Base-by-base conservation (phyloP, 805 yeast genomes). In the Starmerella davenportii region DNA sequence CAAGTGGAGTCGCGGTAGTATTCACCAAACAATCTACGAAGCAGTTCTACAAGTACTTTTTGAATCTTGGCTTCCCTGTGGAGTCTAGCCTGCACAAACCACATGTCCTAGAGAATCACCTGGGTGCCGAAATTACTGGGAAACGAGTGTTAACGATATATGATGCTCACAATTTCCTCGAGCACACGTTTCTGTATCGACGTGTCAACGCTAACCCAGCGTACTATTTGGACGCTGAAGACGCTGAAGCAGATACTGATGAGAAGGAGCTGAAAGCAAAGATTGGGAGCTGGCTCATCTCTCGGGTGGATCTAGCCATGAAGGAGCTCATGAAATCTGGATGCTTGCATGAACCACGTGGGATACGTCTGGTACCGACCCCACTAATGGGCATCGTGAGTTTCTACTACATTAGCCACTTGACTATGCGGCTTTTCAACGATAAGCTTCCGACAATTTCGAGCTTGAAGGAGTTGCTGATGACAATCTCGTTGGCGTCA, bases 341-440 rank as follows among this genome's bases (percentile, higher is more conserved):
- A 29, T 48, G 51, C 25, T 35, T 48, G 1, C 19, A 30, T 3
- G 17, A 29, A 2, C 11, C 38, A 16, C 29, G 31, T 3, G 66
- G 65, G 17, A 49, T 44, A 1, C 34, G 44, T 14, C 33, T 60
- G 21, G 32, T 38, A 1, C 68, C 94, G 5, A 84, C 96, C 0
- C 81, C 93, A 16, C 84, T 74, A 54, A 65, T 90, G 59, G 70
- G 74, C 44, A 80, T 90, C 30, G 70, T 94, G 1, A 82, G 95
- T 2, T 90, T 79, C 59, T 90, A 90, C 58, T 90, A 90, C 61
- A 65, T 90, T 50, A 82, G 95, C 1, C 96, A 90, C 58, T 73
- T 73, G 55, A 85, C 96, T 0, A 71, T 90, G 44, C 65, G 95
- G 42, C 70, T 68, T 40, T 62, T 87, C 38, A 59, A 81, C 41